These are phyloP conservation scores for Suillus decipiens DNA, from an alignment of 768 basidiomycete genomes.

Conservation along the genomic window DNA sequence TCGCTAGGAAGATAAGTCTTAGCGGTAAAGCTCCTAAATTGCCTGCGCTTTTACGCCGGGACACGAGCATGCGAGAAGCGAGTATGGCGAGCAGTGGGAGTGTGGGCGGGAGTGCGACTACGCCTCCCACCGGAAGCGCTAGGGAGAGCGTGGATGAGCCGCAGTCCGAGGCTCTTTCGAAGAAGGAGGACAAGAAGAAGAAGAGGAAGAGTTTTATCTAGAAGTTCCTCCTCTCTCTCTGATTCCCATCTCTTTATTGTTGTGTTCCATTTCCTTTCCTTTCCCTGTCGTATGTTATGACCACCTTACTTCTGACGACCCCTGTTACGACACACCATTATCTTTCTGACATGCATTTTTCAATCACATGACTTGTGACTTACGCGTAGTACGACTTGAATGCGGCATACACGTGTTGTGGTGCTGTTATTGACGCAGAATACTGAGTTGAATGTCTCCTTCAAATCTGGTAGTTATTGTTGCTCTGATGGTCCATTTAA, in stretches of 20 bases:
- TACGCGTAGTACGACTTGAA: too few relatives aligned
- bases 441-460: neutral
- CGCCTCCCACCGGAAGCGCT: constrained; percentile 26
- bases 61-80: constrained; percentile 30
- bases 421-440: neutral
- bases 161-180: constrained; percentile 35
- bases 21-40: constrained; percentile 19
- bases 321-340: neutral
- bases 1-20: constrained; percentile 76
- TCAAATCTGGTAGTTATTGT: neutral
- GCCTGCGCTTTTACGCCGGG: constrained; percentile 31
- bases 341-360: constrained; percentile 4
- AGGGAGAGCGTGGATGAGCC: constrained; percentile 41
- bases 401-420: neutral
- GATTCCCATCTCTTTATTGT: constrained; percentile 4
- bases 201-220: constrained; percentile 60
- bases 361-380: neutral
- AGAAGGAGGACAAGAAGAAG: constrained; percentile 52
- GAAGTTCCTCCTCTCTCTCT: constrained; percentile 18
- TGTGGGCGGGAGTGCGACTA: neutral
- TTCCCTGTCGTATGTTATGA: constrained; percentile 7
- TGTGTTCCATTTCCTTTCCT: constrained; percentile 1
- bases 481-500: neutral
- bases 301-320: neutral
- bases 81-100: constrained; percentile 12